phyloP scores from a whole-genome alignment of 2,329 filamentous ascomycete genomes.

The Dothideomycetes sp. region DNA sequence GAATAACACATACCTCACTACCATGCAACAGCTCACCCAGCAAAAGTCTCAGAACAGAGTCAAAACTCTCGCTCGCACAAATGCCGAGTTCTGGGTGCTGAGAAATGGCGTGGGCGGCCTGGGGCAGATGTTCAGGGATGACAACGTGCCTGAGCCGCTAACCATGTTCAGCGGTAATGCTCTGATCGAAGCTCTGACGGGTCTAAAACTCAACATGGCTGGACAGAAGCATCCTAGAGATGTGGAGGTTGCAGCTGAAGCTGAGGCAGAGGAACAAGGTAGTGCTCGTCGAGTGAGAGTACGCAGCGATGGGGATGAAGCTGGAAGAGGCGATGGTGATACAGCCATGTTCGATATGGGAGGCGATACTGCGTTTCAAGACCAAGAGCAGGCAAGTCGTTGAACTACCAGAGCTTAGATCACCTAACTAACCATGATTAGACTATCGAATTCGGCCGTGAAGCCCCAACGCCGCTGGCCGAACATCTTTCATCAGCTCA shows the following conservation, averaged over 20 bases:
- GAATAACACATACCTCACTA: constrained; percentile 49
- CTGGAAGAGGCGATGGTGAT: constrained; percentile 6
- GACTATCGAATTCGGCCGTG: constrained; percentile 60
- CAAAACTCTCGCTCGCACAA: constrained; percentile 47
- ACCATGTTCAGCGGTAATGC: constrained; percentile 48
- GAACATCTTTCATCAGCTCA: constrained; percentile 47
- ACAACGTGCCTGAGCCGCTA: constrained; percentile 41
- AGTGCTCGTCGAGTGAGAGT: constrained; percentile 24
- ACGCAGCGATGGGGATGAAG: constrained; percentile 23
- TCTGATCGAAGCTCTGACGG: constrained; percentile 41
- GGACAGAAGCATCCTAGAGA: constrained; percentile 22
- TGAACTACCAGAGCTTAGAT: background rate
- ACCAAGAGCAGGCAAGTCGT: background rate
- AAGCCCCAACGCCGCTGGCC: constrained; percentile 55
- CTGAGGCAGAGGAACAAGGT: constrained; percentile 19
- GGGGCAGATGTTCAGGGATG: constrained; percentile 35
- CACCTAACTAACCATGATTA: constrained; percentile 14
- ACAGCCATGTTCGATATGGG: constrained; percentile 11
- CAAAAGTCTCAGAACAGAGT: constrained; percentile 27
- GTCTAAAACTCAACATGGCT: background rate
- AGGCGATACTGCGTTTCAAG: background rate
- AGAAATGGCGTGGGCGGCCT: constrained; percentile 47
- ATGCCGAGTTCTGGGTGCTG: constrained; percentile 53
- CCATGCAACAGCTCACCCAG: constrained; percentile 46
- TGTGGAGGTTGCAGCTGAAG: constrained; percentile 18